A percentile compares a stretch with the other conserved stretches of the same genome.
Conservation (phyloP, 208 protist species). For the Crithidia acanthocephali region DNA sequence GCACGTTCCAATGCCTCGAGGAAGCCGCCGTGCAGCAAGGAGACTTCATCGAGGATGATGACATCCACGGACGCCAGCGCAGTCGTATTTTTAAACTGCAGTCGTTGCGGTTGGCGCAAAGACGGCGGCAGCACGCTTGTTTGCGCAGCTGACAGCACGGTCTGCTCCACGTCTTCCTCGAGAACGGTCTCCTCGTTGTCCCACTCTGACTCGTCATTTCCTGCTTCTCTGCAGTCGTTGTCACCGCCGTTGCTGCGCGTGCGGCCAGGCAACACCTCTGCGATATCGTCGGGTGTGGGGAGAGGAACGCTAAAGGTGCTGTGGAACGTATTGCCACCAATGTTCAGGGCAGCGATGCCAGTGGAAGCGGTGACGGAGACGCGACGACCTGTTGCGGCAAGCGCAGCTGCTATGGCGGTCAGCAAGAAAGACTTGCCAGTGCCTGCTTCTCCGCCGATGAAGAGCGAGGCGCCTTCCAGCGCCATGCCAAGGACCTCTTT, state of each 20-base stretch:
- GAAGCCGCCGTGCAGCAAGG: conserved; percentile 85
- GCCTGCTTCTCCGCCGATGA: conserved; percentile 88
- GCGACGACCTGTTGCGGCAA: conserved; percentile 22
- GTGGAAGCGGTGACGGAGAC: conserved; percentile 86
- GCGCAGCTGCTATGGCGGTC: conserved; percentile 57
- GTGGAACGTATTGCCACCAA: conserved; percentile 91
- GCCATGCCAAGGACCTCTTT: conserved; percentile 26
- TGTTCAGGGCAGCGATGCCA: conserved; percentile 87
- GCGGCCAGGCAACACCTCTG: not conserved
- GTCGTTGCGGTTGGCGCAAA: not conserved
- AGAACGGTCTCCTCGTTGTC: not conserved
- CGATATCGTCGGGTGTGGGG: conserved; percentile 18
- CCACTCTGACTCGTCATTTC: conserved; percentile 14
- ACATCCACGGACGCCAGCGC: conserved; percentile 30
- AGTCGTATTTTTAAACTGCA: conserved; percentile 25
- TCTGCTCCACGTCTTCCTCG: too few relatives aligned
- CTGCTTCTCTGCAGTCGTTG: conserved; percentile 9
- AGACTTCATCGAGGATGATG: conserved; percentile 93
- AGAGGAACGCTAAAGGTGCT: conserved; percentile 75
- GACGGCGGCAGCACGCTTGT: not conserved
- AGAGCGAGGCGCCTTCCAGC: conserved; percentile 63
- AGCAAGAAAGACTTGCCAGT: conserved; percentile 90
- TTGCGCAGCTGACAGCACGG: not conserved
- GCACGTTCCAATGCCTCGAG: conserved; percentile 85
- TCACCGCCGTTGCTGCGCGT: not conserved